Base-by-base conservation (phyloP, 2,329 filamentous ascomycete genomes). In the Pseudohalonectria lignicola region DNA sequence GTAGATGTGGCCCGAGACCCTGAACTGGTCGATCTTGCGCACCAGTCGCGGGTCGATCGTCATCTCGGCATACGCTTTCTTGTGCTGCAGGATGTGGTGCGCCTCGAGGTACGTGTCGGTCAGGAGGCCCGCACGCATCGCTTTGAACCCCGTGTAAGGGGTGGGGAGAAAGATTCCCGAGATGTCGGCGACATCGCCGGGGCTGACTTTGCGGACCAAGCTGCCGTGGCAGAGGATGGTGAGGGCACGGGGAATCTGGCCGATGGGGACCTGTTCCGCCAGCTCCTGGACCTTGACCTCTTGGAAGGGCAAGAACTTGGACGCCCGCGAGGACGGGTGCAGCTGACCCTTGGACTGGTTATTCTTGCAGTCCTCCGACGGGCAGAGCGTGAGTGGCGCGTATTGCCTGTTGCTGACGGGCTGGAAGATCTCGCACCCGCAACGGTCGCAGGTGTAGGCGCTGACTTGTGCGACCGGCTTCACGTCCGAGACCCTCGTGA, bases 271-370 rank as follows among this genome's bases (percentile, higher is more conserved):
- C 59, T 98, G 92, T 57, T 98, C 92, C n/a, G 92, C 87, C 78
- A 96, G 86, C 57, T 98, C 92, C 61, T 98, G 92, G 40, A 98
- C 87, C 66, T 96, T 96, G 61, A 96, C 79, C 61, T 98, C 92
- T 60, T 98, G 92, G 67, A 98, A 98, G 4, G 92, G 87, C 52
- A 94, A 65, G 54, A 96, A 98, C 53, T 96, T 98, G 37, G 88
- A 95, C 1, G 90, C 92, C 50, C 92, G 76, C n/a, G 88, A 93
- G 1, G 90, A 95, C 28, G 93, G 77, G 57, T 94, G 90, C 29
- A 98, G 73, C 58, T 95, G 86, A 15, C 92, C 92, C 60, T 92
- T 94, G 49, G 86, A 77, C 58, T 94, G 87, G 60, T 95, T 96
- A 43, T 74, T 71, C 56, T 82, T 78, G 68, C 92, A 98, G 49